Evolutionary conservation across 2,329 filamentous ascomycete species (phyloP), one percentile per base, ranked within the genome.

Genomic region (Rhinocladiella mackenziei): DNA sequence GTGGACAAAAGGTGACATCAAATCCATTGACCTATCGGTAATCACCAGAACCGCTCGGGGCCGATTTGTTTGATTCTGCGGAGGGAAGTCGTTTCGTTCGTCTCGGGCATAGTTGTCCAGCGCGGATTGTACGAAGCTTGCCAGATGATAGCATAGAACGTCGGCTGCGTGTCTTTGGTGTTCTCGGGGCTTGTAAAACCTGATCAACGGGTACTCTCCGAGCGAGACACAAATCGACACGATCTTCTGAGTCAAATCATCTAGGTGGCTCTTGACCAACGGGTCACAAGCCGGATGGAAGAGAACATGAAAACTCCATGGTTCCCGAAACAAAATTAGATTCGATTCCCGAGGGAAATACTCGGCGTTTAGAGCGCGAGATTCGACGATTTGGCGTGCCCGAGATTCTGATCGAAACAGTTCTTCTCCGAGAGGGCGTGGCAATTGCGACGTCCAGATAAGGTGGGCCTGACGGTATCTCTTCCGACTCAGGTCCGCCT

Each of bases 171-270:
- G 89, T 8, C 77, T 77, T 4, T 87, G 78, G 44, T 79, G 77
- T 45, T 65, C 55, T 50, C 69, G 76, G 0, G 91, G 89, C 54
- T 80, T 78, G 65, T 92, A 96, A 68, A 94, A 98, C 60, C 92
- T 83, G 49, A 98, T 86, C 55, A 86, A 84, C 5, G 92, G 92
- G 59, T 94, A 91, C 66, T 98, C 92, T 54, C 89, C 89, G n/a
- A 97, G 69, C 0, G 87, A 83, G 29, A 94, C 87, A 62, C 92
- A 98, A 19, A 96, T 75, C 20, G 87, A 84, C 3, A 87, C 85
- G 53, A 94, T 83, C 80, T 91, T 96, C 64, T 94, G 86, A 19
- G 92, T 88, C 43, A 97, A 69, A 28, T 78, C 75, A 60, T 89
- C 82, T 76, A 98, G 81, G 62, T 98, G 91, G 43, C 78, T 76